These are phyloP conservation scores for Limnanthes douglasii DNA, from an alignment of 345 rosid species.

Conservation along the genomic window DNA sequence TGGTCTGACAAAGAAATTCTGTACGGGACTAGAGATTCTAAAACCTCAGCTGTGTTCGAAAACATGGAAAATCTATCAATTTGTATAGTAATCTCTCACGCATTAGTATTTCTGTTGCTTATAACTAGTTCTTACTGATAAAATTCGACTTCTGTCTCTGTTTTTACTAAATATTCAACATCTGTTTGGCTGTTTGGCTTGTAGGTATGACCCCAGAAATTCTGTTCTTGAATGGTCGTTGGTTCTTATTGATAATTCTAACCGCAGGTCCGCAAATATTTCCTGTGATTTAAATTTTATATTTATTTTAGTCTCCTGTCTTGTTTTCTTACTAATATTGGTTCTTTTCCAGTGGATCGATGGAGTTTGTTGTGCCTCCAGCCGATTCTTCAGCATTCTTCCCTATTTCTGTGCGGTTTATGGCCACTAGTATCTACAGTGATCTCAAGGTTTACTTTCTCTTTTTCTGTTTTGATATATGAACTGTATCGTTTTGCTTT, in stretches of 20 bases:
- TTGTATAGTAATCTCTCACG: no score
- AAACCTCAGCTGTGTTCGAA: no score
- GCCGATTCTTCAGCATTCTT: conserved; percentile 85
- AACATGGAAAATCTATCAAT: no score
- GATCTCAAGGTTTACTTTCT: conserved; percentile 54
- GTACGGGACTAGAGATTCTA: no score
- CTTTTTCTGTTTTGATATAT: not conserved
- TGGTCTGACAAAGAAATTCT: no score
- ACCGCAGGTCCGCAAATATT: conserved; percentile 62
- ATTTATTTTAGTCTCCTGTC: not conserved
- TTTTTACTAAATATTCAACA: no score
- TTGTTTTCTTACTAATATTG: conserved; percentile 1
- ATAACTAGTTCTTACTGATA: no score
- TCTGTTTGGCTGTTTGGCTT: no score
- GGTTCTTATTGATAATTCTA: conserved; percentile 82
- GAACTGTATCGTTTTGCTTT: no score
- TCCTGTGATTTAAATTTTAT: not conserved
- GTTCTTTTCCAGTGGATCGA: conserved; percentile 58
- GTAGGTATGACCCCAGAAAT: conserved; percentile 84
- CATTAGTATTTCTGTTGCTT: no score
- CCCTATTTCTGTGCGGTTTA: conserved; percentile 83
- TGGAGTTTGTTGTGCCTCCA: conserved; percentile 99
- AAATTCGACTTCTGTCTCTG: no score
- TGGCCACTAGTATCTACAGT: conserved; percentile 78
- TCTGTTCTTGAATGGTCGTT: conserved; percentile 87